These are phyloP conservation scores for Metarhizium album DNA, from an alignment of 2,329 filamentous ascomycete genomes.

Conservation along the genomic window DNA sequence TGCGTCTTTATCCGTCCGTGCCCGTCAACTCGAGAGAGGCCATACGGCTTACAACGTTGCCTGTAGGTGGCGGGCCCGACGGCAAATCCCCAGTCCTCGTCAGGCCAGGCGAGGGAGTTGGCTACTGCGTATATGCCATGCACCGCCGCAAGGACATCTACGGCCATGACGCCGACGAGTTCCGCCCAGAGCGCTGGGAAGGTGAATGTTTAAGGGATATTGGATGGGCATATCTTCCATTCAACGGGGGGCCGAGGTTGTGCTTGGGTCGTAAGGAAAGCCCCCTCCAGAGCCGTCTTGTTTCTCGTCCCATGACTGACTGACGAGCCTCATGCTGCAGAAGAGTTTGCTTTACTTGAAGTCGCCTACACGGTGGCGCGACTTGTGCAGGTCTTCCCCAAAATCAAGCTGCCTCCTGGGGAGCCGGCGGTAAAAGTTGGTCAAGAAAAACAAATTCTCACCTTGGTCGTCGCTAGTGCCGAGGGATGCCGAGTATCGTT, in stretches of 20 bases:
- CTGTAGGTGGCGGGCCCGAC: constrained; percentile 24
- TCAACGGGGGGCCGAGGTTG: constrained; percentile 25
- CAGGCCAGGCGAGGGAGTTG: constrained; percentile 16
- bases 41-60: constrained; percentile 20
- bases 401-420: constrained; percentile 9
- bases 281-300: not conserved
- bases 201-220: constrained; percentile 13
- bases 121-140: constrained; percentile 20
- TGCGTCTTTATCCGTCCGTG: constrained; percentile 24
- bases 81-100: constrained; percentile 21
- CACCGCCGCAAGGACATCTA: constrained; percentile 24
- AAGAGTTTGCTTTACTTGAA: constrained; percentile 21
- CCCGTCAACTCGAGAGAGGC: constrained; percentile 23
- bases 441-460: constrained; percentile 13
- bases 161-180: constrained; percentile 24
- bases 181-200: constrained; percentile 28
- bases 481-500: constrained; percentile 2
- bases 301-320: not conserved
- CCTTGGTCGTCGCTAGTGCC: constrained; percentile 10
- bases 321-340: constrained; percentile 3
- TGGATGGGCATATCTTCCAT: constrained; percentile 24
- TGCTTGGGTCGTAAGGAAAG: constrained; percentile 18
- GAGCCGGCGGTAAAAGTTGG: constrained; percentile 11
- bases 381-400: constrained; percentile 10
- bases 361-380: constrained; percentile 9